These are phyloP conservation scores for Leavenworthia alabamica DNA, from an alignment of 345 rosid genomes.

Conservation along the genomic window DNA sequence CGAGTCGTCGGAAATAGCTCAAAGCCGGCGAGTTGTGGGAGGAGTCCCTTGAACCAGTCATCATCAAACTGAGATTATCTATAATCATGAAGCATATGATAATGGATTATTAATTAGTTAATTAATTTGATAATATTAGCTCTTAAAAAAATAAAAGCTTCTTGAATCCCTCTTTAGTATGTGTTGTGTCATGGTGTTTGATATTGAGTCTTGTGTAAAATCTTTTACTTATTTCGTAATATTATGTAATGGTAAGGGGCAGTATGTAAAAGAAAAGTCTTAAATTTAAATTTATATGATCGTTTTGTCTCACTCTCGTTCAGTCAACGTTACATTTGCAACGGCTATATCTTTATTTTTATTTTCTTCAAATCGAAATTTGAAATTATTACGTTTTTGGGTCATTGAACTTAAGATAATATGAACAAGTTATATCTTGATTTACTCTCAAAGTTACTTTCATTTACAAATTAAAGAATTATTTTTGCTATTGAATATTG, in stretches of 20 bases:
- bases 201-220: conserved; percentile 25
- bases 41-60: conserved; percentile 54
- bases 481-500: no score
- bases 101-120: conserved; percentile 21
- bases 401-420: background rate
- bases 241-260: conserved; percentile 7
- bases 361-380: background rate
- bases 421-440: background rate
- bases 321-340: background rate
- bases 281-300: conserved; percentile 1
- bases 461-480: background rate
- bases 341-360: background rate
- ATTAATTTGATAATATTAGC: conserved; percentile 19
- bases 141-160: conserved; percentile 18
- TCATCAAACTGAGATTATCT: conserved; percentile 22
- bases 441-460: background rate
- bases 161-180: conserved; percentile 10
- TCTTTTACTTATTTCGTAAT: conserved; percentile 11
- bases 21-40: conserved; percentile 50
- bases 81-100: conserved; percentile 10
- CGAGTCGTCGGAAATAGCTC: conserved; percentile 27
- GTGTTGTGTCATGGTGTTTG: conserved; percentile 27
- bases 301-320: background rate
- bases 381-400: background rate
- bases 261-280: conserved; percentile 6